Base-by-base conservation (phyloP, 768 basidiomycete genomes). In the Mycena olivaceomarginata region DNA sequence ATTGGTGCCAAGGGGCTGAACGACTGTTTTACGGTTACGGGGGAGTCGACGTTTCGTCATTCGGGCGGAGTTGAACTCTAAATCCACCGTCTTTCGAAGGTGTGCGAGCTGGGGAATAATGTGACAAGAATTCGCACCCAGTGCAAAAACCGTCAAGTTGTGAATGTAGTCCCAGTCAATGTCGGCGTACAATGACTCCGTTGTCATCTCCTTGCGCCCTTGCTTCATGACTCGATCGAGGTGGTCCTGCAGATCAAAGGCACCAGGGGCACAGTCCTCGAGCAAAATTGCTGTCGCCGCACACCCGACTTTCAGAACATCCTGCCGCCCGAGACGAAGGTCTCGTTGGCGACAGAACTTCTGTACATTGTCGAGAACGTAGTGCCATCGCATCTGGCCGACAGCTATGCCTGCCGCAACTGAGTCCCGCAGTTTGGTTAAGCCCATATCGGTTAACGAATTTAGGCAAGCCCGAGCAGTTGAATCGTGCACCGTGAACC, bases 1-100 rank as follows among this genome's bases (percentile, higher is more conserved):
- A 66, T 83, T 83, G n/a, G 81, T 81, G 39, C 81, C 77, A 11
- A 82, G 80, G 20, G 80, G 78, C 56, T 80, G 80, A 11, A 82
- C 71, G 8, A 73, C 59, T 6, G 80, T 79, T 39, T 80, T 82
- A 20, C 78, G 76, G 2, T 74, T 69, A 4, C 62, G 43, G 43
- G 77, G 75, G n/a, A 82, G 77, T 15, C 75, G 78, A 48, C 74
- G 78, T 65, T 80, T 82, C 2, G 80, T 80, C 69, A 80, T 76
- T 20, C 53, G 65, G 0, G 43, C 68, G 4, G 77, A 70, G 4
- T 80, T 76, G 76, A 80, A 82, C 3, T 60, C 57, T 7, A 25
- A 25, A 2, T 77, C 77, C 20, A 84, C 75, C 7, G 81, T 51
- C 31, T 46, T 68, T 16, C 78, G 78, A 48, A 79, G 64, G 41